These are phyloP conservation scores for Baudoinia panamericana DNA, from an alignment of 495 filamentous ascomycete genomes.

Conservation along the genomic window DNA sequence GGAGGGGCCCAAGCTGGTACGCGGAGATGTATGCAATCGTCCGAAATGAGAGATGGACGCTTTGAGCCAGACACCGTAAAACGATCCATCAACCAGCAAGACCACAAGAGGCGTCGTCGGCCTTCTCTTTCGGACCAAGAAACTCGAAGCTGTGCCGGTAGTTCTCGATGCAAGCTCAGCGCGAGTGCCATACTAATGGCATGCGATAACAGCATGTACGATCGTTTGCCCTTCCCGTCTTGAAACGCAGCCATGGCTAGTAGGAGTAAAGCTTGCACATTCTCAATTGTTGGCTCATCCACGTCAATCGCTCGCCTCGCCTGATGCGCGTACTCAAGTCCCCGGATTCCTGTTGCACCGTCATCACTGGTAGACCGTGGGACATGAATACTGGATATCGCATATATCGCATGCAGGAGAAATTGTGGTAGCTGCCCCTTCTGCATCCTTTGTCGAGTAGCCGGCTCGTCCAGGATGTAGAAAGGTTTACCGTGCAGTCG, in stretches of 20 bases:
- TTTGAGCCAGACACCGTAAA: slow-evolving; percentile 68
- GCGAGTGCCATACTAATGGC: slow-evolving; percentile 71
- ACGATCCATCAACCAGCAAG: slow-evolving; percentile 69
- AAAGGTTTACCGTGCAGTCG: slow-evolving; percentile 69
- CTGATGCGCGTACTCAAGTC: slow-evolving; percentile 54
- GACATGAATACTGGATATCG: slow-evolving; percentile 56
- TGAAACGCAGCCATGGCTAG: slow-evolving; percentile 63
- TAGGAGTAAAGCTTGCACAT: slow-evolving; percentile 61
- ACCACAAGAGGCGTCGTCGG: slow-evolving; percentile 66
- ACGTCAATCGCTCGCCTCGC: slow-evolving; percentile 57
- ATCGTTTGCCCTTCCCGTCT: slow-evolving; percentile 66
- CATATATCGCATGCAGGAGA: slow-evolving; percentile 58
- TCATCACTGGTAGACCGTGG: slow-evolving; percentile 42
- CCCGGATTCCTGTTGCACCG: slow-evolving; percentile 42
- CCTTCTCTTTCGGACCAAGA: slow-evolving; percentile 55
- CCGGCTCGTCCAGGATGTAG: slow-evolving; percentile 60
- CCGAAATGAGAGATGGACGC: slow-evolving; percentile 60
- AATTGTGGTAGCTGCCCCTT: slow-evolving; percentile 49
- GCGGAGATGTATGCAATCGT: slow-evolving; percentile 58
- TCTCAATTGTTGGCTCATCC: slow-evolving; percentile 66
- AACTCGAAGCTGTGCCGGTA: slow-evolving; percentile 43
- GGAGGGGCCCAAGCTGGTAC: slow-evolving; percentile 54
- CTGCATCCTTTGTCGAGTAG: slow-evolving; percentile 52
- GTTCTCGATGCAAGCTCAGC: slow-evolving; percentile 59
- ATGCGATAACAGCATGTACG: slow-evolving; percentile 69